These are phyloP conservation scores for Phytopythium boreale DNA, from an alignment of 352 stramenopile genomes.

Conservation along the genomic window DNA sequence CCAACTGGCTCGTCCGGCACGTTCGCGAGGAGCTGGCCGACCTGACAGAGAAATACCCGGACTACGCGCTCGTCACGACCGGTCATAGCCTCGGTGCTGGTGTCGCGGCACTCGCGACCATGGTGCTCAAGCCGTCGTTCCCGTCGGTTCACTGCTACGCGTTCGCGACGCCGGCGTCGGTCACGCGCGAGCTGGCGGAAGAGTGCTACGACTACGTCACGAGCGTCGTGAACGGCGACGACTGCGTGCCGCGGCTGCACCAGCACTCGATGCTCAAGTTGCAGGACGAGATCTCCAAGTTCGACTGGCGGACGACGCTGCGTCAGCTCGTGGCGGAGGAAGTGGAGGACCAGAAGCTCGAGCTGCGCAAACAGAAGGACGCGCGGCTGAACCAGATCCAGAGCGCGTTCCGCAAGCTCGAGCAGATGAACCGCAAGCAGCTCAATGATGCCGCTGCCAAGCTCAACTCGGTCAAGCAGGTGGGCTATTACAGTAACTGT, in stretches of 20 bases:
- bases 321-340: constrained; percentile 57
- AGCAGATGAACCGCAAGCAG: constrained; percentile 42
- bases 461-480: constrained; percentile 43
- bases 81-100: constrained; percentile 74
- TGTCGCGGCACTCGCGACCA: constrained; percentile 61
- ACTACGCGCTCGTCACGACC: constrained; percentile 58
- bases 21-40: constrained; percentile 44
- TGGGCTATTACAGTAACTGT: constrained; percentile 1
- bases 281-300: constrained; percentile 58
- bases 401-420: constrained; percentile 33
- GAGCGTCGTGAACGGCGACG: constrained; percentile 72
- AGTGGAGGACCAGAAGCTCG: constrained; percentile 50
- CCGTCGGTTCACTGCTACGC: constrained; percentile 54
- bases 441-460: constrained; percentile 41
- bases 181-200: constrained; percentile 57
- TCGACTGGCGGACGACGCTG: constrained; percentile 63
- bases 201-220: constrained; percentile 60
- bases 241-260: constrained; percentile 78
- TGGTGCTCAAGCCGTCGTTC: constrained; percentile 41
- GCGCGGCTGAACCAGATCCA: constrained; percentile 46
- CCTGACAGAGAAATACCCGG: constrained; percentile 36
- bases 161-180: constrained; percentile 70
- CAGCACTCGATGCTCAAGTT: constrained; percentile 68
- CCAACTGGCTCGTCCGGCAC: constrained; percentile 63
- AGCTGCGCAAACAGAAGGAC: constrained; percentile 43